Percentiles rank a stretch among this genome's conserved stretches.
phyloP scores from a whole-genome alignment of 345 rosid genomes.

The Tarenaya hassleriana region DNA sequence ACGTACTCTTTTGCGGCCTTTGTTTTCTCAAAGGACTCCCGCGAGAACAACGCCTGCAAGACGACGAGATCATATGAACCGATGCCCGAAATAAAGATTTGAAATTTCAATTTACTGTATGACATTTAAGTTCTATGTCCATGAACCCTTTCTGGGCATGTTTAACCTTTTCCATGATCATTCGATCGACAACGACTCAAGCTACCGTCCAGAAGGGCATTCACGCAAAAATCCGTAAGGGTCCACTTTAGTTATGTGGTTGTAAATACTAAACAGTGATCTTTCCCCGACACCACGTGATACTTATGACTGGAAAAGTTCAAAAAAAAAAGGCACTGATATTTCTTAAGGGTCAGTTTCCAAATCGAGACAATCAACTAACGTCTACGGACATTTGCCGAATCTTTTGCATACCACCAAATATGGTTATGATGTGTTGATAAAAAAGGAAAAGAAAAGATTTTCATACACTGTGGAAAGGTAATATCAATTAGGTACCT shows the following conservation, averaged over 20 bases:
- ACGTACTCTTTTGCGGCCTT: constrained; percentile 49
- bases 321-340: too few species aligned
- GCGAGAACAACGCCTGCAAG: constrained; percentile 45
- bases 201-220: too few species aligned
- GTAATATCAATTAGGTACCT: constrained; percentile 29
- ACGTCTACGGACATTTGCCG: neutral
- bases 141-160: too few species aligned
- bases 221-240: too few species aligned
- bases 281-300: neutral
- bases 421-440: neutral
- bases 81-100: neutral
- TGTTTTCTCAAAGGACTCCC: constrained; percentile 68
- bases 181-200: too few species aligned
- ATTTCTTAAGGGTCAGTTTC: neutral
- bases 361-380: neutral
- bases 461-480: neutral
- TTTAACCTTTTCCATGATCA: too few species aligned
- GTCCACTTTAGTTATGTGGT: too few species aligned
- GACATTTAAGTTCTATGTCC: too few species aligned
- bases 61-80: neutral
- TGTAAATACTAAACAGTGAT: too few species aligned
- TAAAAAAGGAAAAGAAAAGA: too few species aligned
- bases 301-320: neutral
- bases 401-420: neutral
- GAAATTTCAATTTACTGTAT: too few species aligned